These are phyloP conservation scores for Spathaspora sp. DNA, from an alignment of 805 yeast genomes.

Conservation along the genomic window DNA sequence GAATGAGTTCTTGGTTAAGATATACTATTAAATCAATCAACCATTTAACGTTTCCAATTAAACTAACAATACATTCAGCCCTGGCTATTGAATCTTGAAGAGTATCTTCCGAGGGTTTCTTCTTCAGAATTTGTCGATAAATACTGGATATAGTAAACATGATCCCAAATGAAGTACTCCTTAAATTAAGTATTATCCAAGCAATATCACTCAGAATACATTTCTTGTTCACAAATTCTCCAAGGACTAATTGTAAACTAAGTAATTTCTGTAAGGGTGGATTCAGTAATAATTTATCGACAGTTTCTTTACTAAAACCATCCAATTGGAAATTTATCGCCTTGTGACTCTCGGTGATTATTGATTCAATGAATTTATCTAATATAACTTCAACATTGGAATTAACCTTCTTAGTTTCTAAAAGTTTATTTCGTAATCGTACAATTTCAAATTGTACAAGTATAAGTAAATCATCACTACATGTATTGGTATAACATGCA, in stretches of 20 bases:
- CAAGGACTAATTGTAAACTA: conserved; percentile 65
- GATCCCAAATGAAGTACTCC: conserved; percentile 68
- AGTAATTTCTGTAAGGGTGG: conserved; percentile 75
- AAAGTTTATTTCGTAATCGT: conserved; percentile 14
- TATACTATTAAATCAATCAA: conserved; percentile 72
- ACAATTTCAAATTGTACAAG: conserved; percentile 48
- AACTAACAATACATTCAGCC: conserved; percentile 56
- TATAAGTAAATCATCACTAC: conserved; percentile 67
- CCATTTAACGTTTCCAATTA: conserved; percentile 85
- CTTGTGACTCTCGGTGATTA: conserved; percentile 67
- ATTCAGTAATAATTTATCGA: conserved; percentile 69
- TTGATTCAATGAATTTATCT: conserved; percentile 31
- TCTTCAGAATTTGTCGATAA: conserved; percentile 63
- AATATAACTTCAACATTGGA: conserved; percentile 6
- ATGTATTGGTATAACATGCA: conserved; percentile 63
- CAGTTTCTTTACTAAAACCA: conserved; percentile 61
- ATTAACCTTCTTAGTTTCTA: conserved; percentile 8
- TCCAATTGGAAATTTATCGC: conserved; percentile 72
- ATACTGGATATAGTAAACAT: conserved; percentile 59
- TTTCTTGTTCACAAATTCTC: conserved; percentile 34
- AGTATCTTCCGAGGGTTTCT: conserved; percentile 49
- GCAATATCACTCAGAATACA: conserved; percentile 47
- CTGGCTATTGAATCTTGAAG: conserved; percentile 52
- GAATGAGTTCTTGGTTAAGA: conserved; percentile 67
- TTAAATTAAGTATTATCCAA: conserved; percentile 61